These are phyloP conservation scores for Neopestalotiopsis rosae DNA, from an alignment of 2,329 filamentous ascomycete genomes.

Conservation along the genomic window DNA sequence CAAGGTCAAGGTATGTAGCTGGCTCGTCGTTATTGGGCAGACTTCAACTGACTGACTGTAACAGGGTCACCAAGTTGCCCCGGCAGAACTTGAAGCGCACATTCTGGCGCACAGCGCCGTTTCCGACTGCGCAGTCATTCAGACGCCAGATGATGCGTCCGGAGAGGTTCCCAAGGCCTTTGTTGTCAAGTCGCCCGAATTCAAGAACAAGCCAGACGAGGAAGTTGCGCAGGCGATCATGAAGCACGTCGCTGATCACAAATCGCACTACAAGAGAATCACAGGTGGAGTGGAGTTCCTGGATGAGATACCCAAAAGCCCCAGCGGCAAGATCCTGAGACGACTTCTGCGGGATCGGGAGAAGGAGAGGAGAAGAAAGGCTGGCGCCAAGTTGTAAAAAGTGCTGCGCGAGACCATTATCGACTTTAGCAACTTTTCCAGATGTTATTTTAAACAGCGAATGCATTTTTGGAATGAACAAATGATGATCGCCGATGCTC, in stretches of 20 bases:
- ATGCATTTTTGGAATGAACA: too few relatives aligned
- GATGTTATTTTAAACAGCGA: too few relatives aligned
- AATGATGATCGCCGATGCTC: too few relatives aligned
- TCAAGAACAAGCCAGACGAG: slow-evolving; percentile 36
- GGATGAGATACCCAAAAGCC: slow-evolving; percentile 66
- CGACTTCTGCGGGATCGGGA: slow-evolving; percentile 70
- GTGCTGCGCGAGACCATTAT: too few relatives aligned
- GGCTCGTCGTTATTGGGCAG: background rate
- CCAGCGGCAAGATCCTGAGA: slow-evolving; percentile 69
- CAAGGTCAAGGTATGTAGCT: slow-evolving; percentile 50
- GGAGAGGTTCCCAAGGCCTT: slow-evolving; percentile 73
- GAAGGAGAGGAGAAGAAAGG: slow-evolving; percentile 63
- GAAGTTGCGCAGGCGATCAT: slow-evolving; percentile 50
- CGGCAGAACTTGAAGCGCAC: slow-evolving; percentile 82
- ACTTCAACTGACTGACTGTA: background rate
- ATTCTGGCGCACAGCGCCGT: slow-evolving; percentile 76
- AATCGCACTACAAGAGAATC: slow-evolving; percentile 64
- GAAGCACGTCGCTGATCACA: slow-evolving; percentile 59
- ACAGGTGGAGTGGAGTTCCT: slow-evolving; percentile 60
- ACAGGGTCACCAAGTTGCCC: slow-evolving; percentile 79
- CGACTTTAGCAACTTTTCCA: too few relatives aligned
- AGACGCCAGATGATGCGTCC: slow-evolving; percentile 65
- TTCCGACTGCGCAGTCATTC: slow-evolving; percentile 81
- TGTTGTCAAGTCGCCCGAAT: slow-evolving; percentile 59
- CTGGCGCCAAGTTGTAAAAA: slow-evolving; percentile 64